Evolutionary conservation across 2,329 filamentous ascomycete species (phyloP).

Genomic region (Emericellopsis cladophorae): DNA sequence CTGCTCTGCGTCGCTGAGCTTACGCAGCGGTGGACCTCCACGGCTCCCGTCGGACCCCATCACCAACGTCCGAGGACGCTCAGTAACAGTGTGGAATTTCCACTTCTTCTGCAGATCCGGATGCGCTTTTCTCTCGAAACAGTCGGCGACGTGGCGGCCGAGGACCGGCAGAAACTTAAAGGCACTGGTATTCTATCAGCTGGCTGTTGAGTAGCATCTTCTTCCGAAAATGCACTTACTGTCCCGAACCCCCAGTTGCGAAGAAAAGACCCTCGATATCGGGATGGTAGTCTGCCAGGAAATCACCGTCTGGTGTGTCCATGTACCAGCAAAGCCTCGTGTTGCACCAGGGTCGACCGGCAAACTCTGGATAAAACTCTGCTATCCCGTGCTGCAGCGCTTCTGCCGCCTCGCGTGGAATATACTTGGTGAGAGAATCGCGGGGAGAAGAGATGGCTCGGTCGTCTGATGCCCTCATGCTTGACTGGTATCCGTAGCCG

Average conservation of each 20-base stretch:
- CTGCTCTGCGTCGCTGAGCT: constrained; percentile 11
- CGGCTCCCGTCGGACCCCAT: constrained; percentile 16
- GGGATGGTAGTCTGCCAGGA: constrained; percentile 46
- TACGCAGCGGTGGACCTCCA: constrained; percentile 13
- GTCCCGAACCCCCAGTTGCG: constrained; percentile 31
- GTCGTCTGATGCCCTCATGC: constrained; percentile 4
- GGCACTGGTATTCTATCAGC: constrained; percentile 19
- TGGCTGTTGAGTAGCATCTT: constrained; percentile 38
- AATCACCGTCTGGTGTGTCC: constrained; percentile 51
- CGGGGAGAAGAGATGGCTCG: constrained; percentile 15
- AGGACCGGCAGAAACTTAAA: constrained; percentile 14
- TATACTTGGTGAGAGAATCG: constrained; percentile 11
- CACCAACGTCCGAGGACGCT: constrained; percentile 10
- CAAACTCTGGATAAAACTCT: constrained; percentile 41
- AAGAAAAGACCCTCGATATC: constrained; percentile 29
- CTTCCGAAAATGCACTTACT: constrained; percentile 8
- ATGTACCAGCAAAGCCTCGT: constrained; percentile 52
- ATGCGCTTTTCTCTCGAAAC: constrained; percentile 16
- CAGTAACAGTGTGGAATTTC: constrained; percentile 7
- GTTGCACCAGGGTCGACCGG: constrained; percentile 33
- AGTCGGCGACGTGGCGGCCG: constrained; percentile 15
- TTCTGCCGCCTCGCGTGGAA: constrained; percentile 36
- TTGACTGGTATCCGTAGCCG: constrained; percentile 38
- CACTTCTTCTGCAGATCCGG: constrained; percentile 15
- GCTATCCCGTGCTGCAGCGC: constrained; percentile 36